These are phyloP conservation scores for Cytospora paraplurivora DNA, from an alignment of 2,329 filamentous ascomycete species.

Conservation along the genomic window DNA sequence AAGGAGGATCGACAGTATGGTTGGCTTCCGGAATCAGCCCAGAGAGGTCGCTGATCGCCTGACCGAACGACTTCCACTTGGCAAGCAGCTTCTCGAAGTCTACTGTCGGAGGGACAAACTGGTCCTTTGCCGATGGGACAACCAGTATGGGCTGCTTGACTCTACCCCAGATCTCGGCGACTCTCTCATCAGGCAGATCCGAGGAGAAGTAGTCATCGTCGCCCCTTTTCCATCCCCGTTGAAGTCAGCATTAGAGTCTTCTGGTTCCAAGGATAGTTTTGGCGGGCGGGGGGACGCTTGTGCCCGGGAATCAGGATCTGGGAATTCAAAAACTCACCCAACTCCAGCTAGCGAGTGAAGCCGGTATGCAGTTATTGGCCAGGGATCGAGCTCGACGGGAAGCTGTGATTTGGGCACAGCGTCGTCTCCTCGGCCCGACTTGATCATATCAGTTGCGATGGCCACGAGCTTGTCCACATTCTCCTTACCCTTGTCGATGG, in stretches of 20 bases:
- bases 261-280: neutral
- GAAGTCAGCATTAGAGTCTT: neutral
- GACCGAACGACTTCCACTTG: constrained; percentile 55
- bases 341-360: constrained; percentile 52
- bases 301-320: no score
- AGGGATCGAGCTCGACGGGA: constrained; percentile 42
- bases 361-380: constrained; percentile 55
- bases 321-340: constrained; percentile 46
- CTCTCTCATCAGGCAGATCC: constrained; percentile 61
- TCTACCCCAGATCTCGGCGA: constrained; percentile 66
- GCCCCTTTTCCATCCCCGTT: constrained; percentile 47
- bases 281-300: neutral
- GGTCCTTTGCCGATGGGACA: constrained; percentile 66
- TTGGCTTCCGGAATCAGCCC: constrained; percentile 55
- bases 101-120: constrained; percentile 60
- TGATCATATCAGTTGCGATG: constrained; percentile 57
- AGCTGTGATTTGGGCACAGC: constrained; percentile 54
- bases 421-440: constrained; percentile 55
- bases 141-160: constrained; percentile 64
- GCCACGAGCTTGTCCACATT: constrained; percentile 48
- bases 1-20: constrained; percentile 51
- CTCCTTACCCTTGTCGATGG: constrained; percentile 46
- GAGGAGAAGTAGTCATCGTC: constrained; percentile 90
- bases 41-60: constrained; percentile 52
- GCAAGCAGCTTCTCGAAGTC: constrained; percentile 60